phyloP scores from a whole-genome alignment of 2,329 filamentous ascomycete genomes.

The Talaromyces pinophilus region DNA sequence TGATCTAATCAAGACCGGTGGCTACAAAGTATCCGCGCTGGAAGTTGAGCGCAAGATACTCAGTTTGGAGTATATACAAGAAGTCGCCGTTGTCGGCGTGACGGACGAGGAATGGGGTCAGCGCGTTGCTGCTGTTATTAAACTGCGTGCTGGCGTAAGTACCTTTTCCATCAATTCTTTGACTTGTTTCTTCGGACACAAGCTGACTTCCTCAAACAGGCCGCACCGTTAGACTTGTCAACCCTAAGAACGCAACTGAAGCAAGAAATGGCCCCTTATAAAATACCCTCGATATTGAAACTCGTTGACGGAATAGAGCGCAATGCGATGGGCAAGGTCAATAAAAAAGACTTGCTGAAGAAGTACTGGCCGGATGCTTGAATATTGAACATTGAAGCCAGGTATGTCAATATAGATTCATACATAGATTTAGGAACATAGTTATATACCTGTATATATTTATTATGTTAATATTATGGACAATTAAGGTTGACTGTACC shows the following conservation, averaged over 20 bases:
- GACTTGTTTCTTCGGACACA: too few relatives aligned
- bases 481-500: not conserved
- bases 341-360: slow-evolving; percentile 44
- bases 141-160: slow-evolving; percentile 40
- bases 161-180: too few relatives aligned
- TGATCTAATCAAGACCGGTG: slow-evolving; percentile 58
- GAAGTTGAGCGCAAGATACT: slow-evolving; percentile 58
- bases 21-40: slow-evolving; percentile 58
- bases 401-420: not conserved
- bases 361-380: slow-evolving; percentile 37
- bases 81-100: slow-evolving; percentile 58
- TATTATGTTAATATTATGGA: not conserved
- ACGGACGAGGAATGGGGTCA: slow-evolving; percentile 57
- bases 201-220: slow-evolving; percentile 19
- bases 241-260: slow-evolving; percentile 55
- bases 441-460: not conserved
- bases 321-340: slow-evolving; percentile 91
- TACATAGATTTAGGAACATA: not conserved
- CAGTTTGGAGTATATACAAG: slow-evolving; percentile 50
- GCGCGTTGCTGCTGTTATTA: slow-evolving; percentile 56
- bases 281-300: slow-evolving; percentile 86
- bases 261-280: slow-evolving; percentile 75
- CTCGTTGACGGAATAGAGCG: slow-evolving; percentile 76
- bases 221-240: slow-evolving; percentile 30
- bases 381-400: slow-evolving; percentile 2